A percentile compares a stretch with the other conserved stretches of the same genome.
These are phyloP conservation scores for Balamuthia mandrillaris DNA, from an alignment of 208 protist genomes.

Conservation along the genomic window DNA sequence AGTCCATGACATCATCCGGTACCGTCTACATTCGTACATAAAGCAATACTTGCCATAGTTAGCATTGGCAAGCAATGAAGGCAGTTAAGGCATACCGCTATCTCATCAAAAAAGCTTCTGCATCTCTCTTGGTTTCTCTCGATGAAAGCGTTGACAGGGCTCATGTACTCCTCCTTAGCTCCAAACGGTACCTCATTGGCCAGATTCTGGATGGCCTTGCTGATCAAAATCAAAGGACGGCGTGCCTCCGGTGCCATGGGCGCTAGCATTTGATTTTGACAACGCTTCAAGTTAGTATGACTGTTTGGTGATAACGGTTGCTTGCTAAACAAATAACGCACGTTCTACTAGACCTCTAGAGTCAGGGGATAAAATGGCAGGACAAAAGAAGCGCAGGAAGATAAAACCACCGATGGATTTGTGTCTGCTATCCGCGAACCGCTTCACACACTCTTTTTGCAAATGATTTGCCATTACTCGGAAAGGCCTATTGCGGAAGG, in stretches of 20 bases:
- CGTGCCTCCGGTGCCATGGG: conserved; percentile 37
- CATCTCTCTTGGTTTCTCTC: conserved; percentile 46
- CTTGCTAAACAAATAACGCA: not conserved
- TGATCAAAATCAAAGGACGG: conserved; percentile 50
- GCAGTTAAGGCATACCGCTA: conserved; percentile 28
- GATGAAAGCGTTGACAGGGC: conserved; percentile 48
- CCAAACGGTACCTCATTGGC: conserved; percentile 54
- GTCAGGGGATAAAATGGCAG: conserved; percentile 54
- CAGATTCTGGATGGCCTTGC: conserved; percentile 64
- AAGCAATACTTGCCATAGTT: not conserved
- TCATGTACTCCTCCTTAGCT: conserved; percentile 67
- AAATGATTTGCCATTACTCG: conserved; percentile 39
- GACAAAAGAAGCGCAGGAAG: conserved; percentile 66
- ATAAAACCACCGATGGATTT: conserved; percentile 65
- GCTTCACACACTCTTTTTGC: conserved; percentile 47
- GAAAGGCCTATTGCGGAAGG: not conserved
- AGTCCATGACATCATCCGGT: not conserved
- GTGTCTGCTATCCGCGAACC: conserved; percentile 55
- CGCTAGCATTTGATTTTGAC: not conserved
- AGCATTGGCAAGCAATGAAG: not conserved
- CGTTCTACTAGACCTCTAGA: conserved; percentile 24
- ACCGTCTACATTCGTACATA: not conserved
- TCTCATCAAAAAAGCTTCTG: conserved; percentile 53
- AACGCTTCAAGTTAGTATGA: no score
- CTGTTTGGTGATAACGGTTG: no score